phyloP scores from a whole-genome alignment of 2,329 filamentous ascomycete genomes.

The Penicillium sp. region DNA sequence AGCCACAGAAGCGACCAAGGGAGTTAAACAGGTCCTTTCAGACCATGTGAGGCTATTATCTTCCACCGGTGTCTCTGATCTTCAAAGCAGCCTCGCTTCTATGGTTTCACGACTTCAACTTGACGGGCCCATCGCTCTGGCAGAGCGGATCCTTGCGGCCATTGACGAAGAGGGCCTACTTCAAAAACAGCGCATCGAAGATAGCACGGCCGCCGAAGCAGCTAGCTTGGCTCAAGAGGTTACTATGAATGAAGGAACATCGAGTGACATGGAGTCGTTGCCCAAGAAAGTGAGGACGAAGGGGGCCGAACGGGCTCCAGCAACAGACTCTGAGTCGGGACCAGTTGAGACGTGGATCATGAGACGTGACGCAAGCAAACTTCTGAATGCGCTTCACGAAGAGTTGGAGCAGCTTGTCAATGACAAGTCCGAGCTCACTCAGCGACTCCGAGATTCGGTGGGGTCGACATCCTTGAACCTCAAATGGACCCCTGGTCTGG shows the following conservation, averaged over 20 bases:
- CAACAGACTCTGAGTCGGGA: conserved; percentile 36
- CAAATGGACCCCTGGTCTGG: conserved; percentile 81
- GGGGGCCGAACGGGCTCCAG: conserved; percentile 25
- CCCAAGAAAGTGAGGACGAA: conserved; percentile 50
- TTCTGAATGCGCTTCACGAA: conserved; percentile 65
- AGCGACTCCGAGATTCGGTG: conserved; percentile 61
- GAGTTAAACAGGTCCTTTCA: conserved; percentile 51
- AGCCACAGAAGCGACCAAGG: conserved; percentile 72
- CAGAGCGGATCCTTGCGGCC: conserved; percentile 67
- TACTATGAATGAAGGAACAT: conserved; percentile 62
- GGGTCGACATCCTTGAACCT: conserved; percentile 67
- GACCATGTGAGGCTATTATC: conserved; percentile 12
- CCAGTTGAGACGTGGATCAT: conserved; percentile 62
- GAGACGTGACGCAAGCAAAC: conserved; percentile 63
- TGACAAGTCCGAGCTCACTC: conserved; percentile 61
- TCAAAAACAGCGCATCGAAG: conserved; percentile 73
- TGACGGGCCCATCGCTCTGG: conserved; percentile 65
- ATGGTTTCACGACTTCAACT: conserved; percentile 48
- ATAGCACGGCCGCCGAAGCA: conserved; percentile 68
- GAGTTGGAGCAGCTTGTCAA: conserved; percentile 60
- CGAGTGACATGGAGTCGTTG: conserved; percentile 55
- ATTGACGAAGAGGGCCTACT: conserved; percentile 93
- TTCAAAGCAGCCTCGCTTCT: conserved; percentile 23
- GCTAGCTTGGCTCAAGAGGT: conserved; percentile 72
- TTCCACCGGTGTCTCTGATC: conserved; percentile 6